Evolutionary conservation across 805 yeast genomes (phyloP).

Genomic region (Yamadazyma laniorum): DNA sequence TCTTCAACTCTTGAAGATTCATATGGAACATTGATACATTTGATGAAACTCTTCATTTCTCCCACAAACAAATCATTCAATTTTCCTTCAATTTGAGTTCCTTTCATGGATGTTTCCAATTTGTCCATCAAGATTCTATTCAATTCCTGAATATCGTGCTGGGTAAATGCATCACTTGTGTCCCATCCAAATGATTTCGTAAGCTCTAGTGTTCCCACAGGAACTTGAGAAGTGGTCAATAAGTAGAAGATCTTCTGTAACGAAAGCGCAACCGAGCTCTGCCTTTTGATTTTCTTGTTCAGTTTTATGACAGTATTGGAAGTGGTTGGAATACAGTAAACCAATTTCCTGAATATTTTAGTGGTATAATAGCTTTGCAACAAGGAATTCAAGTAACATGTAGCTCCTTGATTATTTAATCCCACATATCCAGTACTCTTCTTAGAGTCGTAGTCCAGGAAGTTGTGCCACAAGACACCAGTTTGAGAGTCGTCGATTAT

Average conservation of each 20-base stretch:
- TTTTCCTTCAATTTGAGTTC: constrained; percentile 57
- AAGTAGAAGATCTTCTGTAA: constrained; percentile 85
- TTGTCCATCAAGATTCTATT: constrained; percentile 94
- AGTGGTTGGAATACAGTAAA: constrained; percentile 84
- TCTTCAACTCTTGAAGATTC: constrained; percentile 92
- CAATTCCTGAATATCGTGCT: constrained; percentile 96
- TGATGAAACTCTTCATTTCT: constrained; percentile 91
- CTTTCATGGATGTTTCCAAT: constrained; percentile 87
- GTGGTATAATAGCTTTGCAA: constrained; percentile 90
- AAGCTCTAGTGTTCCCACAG: constrained; percentile 81
- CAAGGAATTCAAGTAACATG: constrained; percentile 92
- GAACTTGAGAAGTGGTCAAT: constrained; percentile 66
- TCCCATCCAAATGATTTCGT: constrained; percentile 98
- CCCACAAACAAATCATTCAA: constrained; percentile 89
- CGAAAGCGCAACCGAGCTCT: constrained; percentile 70
- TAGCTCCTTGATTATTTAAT: constrained; percentile 94
- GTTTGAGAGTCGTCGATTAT: constrained; percentile 82
- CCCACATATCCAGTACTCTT: constrained; percentile 89
- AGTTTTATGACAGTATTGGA: constrained; percentile 21
- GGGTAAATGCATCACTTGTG: constrained; percentile 90
- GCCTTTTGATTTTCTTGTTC: constrained; percentile 20
- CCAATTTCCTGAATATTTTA: constrained; percentile 74
- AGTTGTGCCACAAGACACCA: constrained; percentile 92
- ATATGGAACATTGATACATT: constrained; percentile 89
- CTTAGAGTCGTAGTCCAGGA: constrained; percentile 80